A percentile compares a stretch with the other conserved stretches of the same genome.
Conservation (phyloP, 345 rosid genomes). For the Arabis hirsuta region DNA sequence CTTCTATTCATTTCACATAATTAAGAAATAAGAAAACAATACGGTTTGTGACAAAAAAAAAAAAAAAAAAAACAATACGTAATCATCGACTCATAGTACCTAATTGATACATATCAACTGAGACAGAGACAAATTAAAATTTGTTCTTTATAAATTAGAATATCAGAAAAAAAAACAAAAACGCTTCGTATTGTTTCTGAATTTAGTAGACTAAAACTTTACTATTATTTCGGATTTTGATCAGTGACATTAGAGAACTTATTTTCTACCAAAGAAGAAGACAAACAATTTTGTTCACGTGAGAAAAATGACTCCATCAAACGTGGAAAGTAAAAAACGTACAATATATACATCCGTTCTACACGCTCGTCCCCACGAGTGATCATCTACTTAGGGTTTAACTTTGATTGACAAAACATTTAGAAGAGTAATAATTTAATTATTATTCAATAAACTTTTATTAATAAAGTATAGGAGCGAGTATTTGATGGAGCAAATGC, state of each 20-base stretch:
- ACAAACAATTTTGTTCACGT: slow-evolving; percentile 38
- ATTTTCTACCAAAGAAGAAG: slow-evolving; percentile 30
- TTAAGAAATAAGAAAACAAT: not conserved
- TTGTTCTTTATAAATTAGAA: not conserved
- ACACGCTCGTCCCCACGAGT: not conserved
- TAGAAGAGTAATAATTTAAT: too few relatives aligned
- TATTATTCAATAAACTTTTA: too few relatives aligned
- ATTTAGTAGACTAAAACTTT: not conserved
- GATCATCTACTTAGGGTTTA: not conserved
- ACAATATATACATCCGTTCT: slow-evolving; percentile 18
- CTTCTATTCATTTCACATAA: not conserved
- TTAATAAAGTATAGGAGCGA: too few relatives aligned
- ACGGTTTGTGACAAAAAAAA: too few relatives aligned
- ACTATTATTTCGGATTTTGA: slow-evolving; percentile 7
- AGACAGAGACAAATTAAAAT: not conserved
- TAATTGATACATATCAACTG: not conserved
- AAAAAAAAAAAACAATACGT: not conserved
- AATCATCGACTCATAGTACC: not conserved
- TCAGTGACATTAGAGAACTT: not conserved
- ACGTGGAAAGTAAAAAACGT: slow-evolving; percentile 39
- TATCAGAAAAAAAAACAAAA: not conserved
- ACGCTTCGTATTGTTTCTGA: not conserved
- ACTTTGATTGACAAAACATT: too few relatives aligned
- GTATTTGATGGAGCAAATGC: too few relatives aligned
- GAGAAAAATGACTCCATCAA: slow-evolving; percentile 36